Conservation (phyloP, 2,329 filamentous ascomycete species). For the Dactylellina leptospora region DNA sequence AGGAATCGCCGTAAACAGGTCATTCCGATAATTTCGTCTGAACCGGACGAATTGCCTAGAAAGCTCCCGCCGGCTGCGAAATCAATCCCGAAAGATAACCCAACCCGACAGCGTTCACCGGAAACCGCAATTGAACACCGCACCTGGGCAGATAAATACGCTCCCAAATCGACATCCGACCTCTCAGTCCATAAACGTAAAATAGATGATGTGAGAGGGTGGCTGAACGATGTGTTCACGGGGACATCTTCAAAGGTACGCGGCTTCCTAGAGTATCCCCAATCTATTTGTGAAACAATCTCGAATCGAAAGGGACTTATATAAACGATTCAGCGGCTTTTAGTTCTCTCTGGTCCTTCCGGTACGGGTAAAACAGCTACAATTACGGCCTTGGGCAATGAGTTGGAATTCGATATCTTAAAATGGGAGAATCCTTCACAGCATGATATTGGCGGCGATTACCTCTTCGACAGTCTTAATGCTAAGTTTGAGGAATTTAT, state of each 20-base stretch:
- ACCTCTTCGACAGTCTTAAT: constrained; percentile 70
- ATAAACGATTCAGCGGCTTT: constrained; percentile 72
- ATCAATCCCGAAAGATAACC: background rate
- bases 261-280: background rate
- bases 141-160: constrained; percentile 56
- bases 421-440: constrained; percentile 85
- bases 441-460: constrained; percentile 59
- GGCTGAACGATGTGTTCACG: constrained; percentile 78
- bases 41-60: constrained; percentile 48
- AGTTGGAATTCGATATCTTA: constrained; percentile 78
- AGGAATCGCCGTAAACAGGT: constrained; percentile 27
- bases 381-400: constrained; percentile 76
- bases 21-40: constrained; percentile 50
- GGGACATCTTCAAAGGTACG: constrained; percentile 62
- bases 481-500: constrained; percentile 93
- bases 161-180: constrained; percentile 63
- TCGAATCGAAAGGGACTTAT: constrained; percentile 53
- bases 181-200: constrained; percentile 95
- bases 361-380: constrained; percentile 95
- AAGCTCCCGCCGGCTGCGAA: constrained; percentile 33
- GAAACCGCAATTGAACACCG: constrained; percentile 14
- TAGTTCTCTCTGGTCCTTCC: constrained; percentile 88
- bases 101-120: background rate
- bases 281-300: background rate
- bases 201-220: constrained; percentile 81